These are phyloP conservation scores for Epithele typhae DNA, from an alignment of 768 basidiomycete genomes.

Conservation along the genomic window DNA sequence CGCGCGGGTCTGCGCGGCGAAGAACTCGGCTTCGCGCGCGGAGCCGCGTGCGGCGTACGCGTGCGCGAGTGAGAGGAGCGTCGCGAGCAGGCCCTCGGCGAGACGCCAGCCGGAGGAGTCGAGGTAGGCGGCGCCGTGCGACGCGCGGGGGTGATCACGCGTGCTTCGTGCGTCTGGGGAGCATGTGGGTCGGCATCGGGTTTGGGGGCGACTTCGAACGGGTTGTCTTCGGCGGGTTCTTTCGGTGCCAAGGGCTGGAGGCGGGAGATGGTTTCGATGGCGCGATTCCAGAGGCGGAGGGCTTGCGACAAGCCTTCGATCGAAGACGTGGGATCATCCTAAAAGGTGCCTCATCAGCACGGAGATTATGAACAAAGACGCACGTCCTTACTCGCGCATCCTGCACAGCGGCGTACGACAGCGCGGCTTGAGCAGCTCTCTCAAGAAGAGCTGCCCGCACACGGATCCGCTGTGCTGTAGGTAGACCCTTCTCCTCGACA, in stretches of 20 bases:
- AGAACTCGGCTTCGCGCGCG: constrained; percentile 80
- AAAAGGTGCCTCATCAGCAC: constrained; percentile 2
- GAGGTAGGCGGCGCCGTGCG: constrained; percentile 32
- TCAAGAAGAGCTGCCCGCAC: constrained; percentile 57
- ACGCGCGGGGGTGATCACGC: constrained; percentile 7
- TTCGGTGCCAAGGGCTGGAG: constrained; percentile 38
- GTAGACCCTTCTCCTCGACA: constrained; percentile 40
- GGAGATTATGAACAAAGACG: background rate
- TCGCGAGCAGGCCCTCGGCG: constrained; percentile 63
- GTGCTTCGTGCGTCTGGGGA: constrained; percentile 4
- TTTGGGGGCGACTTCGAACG: constrained; percentile 45
- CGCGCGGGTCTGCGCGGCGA: constrained; percentile 70
- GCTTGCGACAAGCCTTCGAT: constrained; percentile 62
- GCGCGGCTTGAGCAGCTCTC: constrained; percentile 67
- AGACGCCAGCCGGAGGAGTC: constrained; percentile 73
- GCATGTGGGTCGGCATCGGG: background rate
- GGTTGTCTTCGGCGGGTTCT: constrained; percentile 39
- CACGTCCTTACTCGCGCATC: constrained; percentile 49
- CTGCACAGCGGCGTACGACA: constrained; percentile 66
- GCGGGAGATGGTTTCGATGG: constrained; percentile 62
- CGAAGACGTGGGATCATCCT: constrained; percentile 61
- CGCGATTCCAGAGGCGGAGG: constrained; percentile 77
- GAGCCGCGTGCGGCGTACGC: constrained; percentile 74
- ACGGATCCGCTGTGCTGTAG: constrained; percentile 55
- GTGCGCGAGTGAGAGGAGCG: constrained; percentile 60